Evolutionary conservation across 2,329 filamentous ascomycete species (phyloP).

Genomic region (Colletotrichum melonis): DNA sequence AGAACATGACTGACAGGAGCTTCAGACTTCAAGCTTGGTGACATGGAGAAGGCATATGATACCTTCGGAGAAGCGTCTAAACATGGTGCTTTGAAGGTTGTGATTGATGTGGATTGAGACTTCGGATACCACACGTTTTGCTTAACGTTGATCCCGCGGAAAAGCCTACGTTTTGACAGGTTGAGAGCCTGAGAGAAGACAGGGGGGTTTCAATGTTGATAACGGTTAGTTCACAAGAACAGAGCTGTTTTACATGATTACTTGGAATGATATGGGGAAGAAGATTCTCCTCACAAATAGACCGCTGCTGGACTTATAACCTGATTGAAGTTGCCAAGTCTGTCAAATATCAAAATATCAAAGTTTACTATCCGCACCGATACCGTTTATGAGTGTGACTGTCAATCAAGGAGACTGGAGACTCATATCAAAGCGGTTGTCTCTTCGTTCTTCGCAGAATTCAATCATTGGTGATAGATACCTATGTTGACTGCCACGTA

Average conservation of each 20-base stretch:
- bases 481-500: background rate
- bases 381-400: background rate
- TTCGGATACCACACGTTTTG: background rate
- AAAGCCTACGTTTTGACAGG: too few species aligned
- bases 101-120: conserved; percentile 46
- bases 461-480: background rate
- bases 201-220: too few species aligned
- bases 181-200: too few species aligned
- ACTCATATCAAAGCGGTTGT: background rate
- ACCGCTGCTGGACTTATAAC: background rate
- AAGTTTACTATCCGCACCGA: background rate
- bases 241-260: too few species aligned
- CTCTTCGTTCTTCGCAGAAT: background rate
- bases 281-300: too few species aligned
- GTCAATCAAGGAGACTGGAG: background rate
- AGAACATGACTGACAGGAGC: background rate
- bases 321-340: background rate
- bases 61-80: conserved; percentile 55
- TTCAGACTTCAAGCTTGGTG: conserved; percentile 52
- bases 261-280: too few species aligned
- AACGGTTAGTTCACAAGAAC: too few species aligned
- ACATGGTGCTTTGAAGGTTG: conserved; percentile 55
- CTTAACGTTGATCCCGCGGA: background rate
- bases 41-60: conserved; percentile 56
- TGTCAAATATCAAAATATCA: background rate